Conservation (phyloP, 805 yeast species). For the Saccharomycopsis sp. region DNA sequence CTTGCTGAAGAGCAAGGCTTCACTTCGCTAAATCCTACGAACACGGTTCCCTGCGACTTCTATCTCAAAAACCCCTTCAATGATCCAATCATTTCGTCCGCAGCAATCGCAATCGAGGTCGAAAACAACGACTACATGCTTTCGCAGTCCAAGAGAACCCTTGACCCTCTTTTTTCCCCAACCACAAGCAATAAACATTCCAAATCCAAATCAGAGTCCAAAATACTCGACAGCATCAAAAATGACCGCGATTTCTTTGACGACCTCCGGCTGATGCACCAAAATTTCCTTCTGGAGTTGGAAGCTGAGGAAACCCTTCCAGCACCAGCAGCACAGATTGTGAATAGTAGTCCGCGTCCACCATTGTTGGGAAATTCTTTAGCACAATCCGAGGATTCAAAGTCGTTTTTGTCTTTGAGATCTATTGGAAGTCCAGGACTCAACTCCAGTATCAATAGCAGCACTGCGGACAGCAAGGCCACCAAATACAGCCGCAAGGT, state of each 20-base stretch:
- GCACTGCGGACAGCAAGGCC: not conserved
- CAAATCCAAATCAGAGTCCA: constrained; percentile 1
- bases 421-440: not conserved
- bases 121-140: not conserved
- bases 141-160: not conserved
- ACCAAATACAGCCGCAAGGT: constrained; percentile 2
- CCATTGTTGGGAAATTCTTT: not conserved
- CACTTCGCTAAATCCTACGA: not conserved
- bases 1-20: not conserved
- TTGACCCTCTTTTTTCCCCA: not conserved
- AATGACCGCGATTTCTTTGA: too few species aligned
- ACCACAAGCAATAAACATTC: not conserved
- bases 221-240: not conserved
- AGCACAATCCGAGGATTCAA: not conserved
- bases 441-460: not conserved
- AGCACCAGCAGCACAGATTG: not conserved
- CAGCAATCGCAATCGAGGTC: not conserved
- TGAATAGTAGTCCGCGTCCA: too few species aligned
- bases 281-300: not conserved
- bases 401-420: not conserved
- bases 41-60: not conserved
- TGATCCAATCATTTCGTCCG: constrained; percentile 4
- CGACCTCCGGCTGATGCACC: constrained; percentile 3
- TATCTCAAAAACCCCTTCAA: constrained; percentile 13
- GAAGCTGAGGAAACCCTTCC: constrained; percentile 6